Conservation (phyloP, 805 yeast genomes). For the Cyberlindnera mrakii region DNA sequence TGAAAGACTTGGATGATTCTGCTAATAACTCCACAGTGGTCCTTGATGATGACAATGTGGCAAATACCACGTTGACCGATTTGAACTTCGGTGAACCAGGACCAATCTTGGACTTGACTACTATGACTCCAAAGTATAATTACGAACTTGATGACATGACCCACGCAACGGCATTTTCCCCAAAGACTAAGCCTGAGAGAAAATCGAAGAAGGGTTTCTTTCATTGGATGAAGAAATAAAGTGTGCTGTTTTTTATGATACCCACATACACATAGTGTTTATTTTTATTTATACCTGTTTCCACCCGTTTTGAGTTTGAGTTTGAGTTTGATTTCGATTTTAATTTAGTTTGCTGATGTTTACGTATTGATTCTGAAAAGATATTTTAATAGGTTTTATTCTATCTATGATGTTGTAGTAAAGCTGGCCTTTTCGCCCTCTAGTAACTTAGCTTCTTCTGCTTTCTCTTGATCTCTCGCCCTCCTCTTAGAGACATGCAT, state of each 20-base stretch:
- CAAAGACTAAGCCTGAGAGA: constrained; percentile 1
- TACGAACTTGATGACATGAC: constrained; percentile 62
- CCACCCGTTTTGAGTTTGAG: too few species aligned
- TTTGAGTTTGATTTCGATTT: too few species aligned
- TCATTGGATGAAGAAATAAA: constrained; percentile 11
- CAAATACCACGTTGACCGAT: constrained; percentile 21
- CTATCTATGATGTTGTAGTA: too few species aligned
- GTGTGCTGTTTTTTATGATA: neutral
- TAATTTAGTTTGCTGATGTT: too few species aligned
- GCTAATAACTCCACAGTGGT: neutral
- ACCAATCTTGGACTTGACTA: constrained; percentile 21
- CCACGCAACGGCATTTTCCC: neutral
- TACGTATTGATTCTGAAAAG: too few species aligned
- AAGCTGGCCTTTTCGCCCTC: too few species aligned
- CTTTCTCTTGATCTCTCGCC: constrained; percentile 8
- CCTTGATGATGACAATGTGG: constrained; percentile 12
- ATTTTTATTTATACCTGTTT: neutral
- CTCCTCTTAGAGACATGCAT: constrained; percentile 14
- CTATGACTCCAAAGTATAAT: constrained; percentile 26
- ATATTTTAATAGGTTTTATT: too few species aligned
- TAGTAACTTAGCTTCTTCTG: constrained; percentile 1
- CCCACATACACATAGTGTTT: neutral
- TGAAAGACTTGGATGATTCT: neutral
- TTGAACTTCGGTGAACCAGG: constrained; percentile 25
- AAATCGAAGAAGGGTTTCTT: constrained; percentile 9